Evolutionary conservation across 495 filamentous ascomycete genomes (phyloP).

Genomic region (Daldinia vernicosa): DNA sequence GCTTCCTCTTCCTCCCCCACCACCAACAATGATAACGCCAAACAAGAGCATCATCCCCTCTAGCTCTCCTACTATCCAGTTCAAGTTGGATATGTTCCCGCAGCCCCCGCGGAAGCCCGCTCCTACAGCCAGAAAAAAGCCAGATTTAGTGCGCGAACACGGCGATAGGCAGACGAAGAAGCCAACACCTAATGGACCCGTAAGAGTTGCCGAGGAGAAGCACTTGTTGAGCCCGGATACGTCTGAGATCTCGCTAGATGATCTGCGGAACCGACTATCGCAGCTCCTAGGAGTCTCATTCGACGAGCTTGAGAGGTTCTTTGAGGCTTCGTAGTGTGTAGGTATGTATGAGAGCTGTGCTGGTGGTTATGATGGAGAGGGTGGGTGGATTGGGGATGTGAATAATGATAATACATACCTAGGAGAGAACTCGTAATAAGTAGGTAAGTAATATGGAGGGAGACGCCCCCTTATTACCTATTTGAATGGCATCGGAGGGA

Average conservation of each 20-base stretch:
- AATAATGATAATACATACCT: not conserved
- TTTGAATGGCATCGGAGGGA: not conserved
- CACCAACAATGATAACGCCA: not conserved
- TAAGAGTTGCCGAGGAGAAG: conserved; percentile 18
- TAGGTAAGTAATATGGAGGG: too few species aligned
- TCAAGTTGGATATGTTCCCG: conserved; percentile 26
- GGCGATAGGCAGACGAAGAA: not conserved
- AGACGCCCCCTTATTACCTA: not conserved
- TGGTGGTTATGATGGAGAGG: not conserved
- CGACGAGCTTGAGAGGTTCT: conserved; percentile 39
- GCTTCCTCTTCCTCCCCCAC: not conserved
- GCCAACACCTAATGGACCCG: conserved; percentile 4
- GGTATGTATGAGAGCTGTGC: conserved; percentile 11
- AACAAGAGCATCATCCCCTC: not conserved
- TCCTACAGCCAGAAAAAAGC: conserved; percentile 2
- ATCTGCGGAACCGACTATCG: conserved; percentile 40
- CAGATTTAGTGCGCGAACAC: not conserved
- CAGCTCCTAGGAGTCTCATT: conserved; percentile 41
- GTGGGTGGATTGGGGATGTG: not conserved
- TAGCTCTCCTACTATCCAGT: not conserved
- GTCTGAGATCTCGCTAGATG: conserved; percentile 44
- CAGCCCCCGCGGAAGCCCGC: conserved; percentile 20
- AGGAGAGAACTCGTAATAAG: not conserved
- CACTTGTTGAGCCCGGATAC: conserved; percentile 8
- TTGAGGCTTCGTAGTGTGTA: conserved; percentile 32